phyloP scores from a whole-genome alignment of 208 protist species.

The Acanthamoeba quina region DNA sequence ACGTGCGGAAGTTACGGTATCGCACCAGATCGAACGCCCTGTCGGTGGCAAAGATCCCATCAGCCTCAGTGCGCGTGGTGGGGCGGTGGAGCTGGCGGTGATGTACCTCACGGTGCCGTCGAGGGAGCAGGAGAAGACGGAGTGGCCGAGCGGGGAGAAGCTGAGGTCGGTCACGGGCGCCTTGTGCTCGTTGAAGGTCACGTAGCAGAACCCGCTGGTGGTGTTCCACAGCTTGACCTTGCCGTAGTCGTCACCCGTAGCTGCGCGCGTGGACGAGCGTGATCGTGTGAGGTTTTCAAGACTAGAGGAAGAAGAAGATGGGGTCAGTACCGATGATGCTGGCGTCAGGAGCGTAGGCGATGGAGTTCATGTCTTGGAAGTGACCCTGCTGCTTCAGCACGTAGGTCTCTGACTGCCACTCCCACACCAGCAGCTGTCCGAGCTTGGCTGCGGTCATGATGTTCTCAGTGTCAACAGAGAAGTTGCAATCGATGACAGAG shows the following conservation, averaged over 20 bases:
- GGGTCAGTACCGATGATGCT: constrained; percentile 9
- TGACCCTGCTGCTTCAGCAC: constrained; percentile 89
- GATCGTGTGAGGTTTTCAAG: too few species aligned
- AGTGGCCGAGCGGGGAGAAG: constrained; percentile 86
- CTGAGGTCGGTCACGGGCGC: constrained; percentile 77
- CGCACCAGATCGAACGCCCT: constrained; percentile 92
- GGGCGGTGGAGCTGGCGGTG: neutral
- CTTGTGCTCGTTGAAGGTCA: constrained; percentile 91
- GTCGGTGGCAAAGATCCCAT: neutral
- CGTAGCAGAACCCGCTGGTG: constrained; percentile 90
- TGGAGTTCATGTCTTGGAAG: constrained; percentile 83
- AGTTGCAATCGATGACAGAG: neutral
- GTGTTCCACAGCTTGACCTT: constrained; percentile 93
- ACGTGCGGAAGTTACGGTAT: constrained; percentile 91
- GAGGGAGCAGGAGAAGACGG: constrained; percentile 86
- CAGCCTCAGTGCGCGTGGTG: too few species aligned
- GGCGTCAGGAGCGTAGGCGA: constrained; percentile 89
- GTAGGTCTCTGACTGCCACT: constrained; percentile 93
- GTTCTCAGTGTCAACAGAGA: neutral
- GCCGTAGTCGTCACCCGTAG: constrained; percentile 89
- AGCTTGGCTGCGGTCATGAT: constrained; percentile 29
- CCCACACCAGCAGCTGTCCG: constrained; percentile 94
- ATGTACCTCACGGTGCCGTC: constrained; percentile 88
- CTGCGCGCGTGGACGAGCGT: constrained; percentile 74
- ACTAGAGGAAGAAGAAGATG: constrained; percentile 36